A percentile compares a stretch with the other conserved stretches of the same genome.
Conservation (phyloP, 148 eudicot genomes). For the Persicaria tinctoria region DNA sequence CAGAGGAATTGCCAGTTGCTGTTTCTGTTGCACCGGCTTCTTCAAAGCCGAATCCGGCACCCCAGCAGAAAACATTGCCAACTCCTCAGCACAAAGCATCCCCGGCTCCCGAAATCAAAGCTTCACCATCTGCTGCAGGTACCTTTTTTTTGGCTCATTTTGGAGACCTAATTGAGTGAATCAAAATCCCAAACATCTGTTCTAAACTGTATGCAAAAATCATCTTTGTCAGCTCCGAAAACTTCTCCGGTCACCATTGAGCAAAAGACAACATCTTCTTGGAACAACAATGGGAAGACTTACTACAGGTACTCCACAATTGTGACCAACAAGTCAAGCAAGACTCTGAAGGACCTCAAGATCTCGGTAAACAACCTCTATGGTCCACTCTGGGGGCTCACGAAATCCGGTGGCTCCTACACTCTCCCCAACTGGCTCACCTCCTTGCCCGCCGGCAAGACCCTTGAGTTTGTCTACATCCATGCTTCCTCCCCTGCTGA, state of each 20-base stretch:
- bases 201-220: too few species aligned
- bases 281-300: conserved; percentile 50
- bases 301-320: conserved; percentile 78
- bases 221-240: conserved; percentile 37
- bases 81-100: conserved; percentile 26
- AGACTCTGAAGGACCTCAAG: conserved; percentile 53
- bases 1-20: conserved; percentile 10
- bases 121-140: conserved; percentile 43
- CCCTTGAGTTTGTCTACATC: conserved; percentile 27
- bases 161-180: too few species aligned
- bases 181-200: not conserved
- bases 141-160: not conserved
- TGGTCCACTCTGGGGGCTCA: conserved; percentile 89
- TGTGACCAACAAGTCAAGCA: conserved; percentile 73
- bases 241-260: conserved; percentile 36
- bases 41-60: not conserved
- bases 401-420: conserved; percentile 43
- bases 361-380: conserved; percentile 58
- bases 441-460: too few species aligned
- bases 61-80: conserved; percentile 25
- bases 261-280: conserved; percentile 61
- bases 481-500: conserved; percentile 20
- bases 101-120: conserved; percentile 18
- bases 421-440: conserved; percentile 61
- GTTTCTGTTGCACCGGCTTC: not conserved